These are phyloP conservation scores for Vicia villosa DNA, from an alignment of 306 rosid genomes.

Conservation along the genomic window DNA sequence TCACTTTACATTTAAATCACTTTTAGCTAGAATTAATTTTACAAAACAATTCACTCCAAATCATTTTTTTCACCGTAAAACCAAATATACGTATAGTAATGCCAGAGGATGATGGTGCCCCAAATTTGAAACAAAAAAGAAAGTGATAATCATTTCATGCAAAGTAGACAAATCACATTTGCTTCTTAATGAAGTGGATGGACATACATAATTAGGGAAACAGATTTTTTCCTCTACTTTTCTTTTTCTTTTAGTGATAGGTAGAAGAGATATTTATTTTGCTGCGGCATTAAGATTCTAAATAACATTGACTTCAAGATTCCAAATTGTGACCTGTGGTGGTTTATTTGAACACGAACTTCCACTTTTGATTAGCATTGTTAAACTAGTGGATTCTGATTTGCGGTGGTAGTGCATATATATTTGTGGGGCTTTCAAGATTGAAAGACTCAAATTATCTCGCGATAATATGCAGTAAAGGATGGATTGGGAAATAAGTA, in stretches of 20 bases:
- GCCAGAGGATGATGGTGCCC: too few species aligned
- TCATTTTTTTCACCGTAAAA: too few species aligned
- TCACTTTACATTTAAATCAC: too few species aligned
- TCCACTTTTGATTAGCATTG: constrained; percentile 19
- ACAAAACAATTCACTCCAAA: too few species aligned
- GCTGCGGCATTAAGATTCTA: background rate
- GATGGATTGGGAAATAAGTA: constrained; percentile 6
- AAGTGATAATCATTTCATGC: background rate
- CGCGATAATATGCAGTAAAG: background rate
- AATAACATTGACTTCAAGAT: constrained; percentile 3
- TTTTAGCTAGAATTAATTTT: too few species aligned
- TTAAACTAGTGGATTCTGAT: constrained; percentile 1
- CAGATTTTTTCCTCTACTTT: background rate
- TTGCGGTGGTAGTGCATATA: background rate
- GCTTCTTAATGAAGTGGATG: constrained; percentile 6
- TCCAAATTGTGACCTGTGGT: background rate
- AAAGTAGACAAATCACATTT: background rate
- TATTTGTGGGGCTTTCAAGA: background rate
- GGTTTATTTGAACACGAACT: background rate
- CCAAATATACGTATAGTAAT: too few species aligned
- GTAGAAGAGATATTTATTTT: constrained; percentile 22
- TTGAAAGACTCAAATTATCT: background rate
- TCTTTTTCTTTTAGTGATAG: background rate
- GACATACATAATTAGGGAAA: constrained; percentile 11
- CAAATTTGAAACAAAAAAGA: background rate